Evolutionary conservation across 164 flowering plant species (phyloP).

Genomic region (Litsea cubeba): DNA sequence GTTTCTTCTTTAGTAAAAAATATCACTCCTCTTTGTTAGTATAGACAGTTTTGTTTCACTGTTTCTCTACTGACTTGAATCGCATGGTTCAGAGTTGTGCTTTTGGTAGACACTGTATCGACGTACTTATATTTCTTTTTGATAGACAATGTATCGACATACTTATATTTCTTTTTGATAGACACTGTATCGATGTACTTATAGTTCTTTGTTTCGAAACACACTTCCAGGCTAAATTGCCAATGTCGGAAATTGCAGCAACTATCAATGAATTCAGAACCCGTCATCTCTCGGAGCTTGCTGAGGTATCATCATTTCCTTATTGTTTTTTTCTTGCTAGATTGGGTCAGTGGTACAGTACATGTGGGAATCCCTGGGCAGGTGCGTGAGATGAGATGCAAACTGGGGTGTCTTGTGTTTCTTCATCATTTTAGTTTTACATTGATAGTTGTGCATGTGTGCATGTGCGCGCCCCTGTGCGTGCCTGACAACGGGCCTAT

Average conservation of each 20-base stretch:
- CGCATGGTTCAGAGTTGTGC: background rate
- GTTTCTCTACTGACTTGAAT: background rate
- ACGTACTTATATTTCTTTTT: background rate
- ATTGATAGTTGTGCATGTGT: too few relatives aligned
- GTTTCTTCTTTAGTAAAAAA: background rate
- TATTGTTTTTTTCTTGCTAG: background rate
- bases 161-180: background rate
- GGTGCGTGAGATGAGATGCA: too few relatives aligned
- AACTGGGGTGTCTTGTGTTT: too few relatives aligned
- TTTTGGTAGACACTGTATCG: background rate
- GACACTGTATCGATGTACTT: background rate
- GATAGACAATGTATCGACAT: background rate
- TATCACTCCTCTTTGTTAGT: background rate
- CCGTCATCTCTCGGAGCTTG: conserved; percentile 94
- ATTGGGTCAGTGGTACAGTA: background rate
- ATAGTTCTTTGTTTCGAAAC: background rate
- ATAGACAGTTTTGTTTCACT: background rate
- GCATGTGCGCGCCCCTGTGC: too few relatives aligned
- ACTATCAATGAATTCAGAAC: conserved; percentile 92
- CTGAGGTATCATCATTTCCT: conserved; percentile 58
- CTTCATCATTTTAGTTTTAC: too few relatives aligned
- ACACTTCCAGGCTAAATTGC: conserved; percentile 76
- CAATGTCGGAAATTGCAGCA: conserved; percentile 87
- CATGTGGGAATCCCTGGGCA: background rate
- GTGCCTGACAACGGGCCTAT: background rate